A percentile compares a stretch with the other conserved stretches of the same genome.
These are phyloP conservation scores for Dothiorella sarmentorum DNA, from an alignment of 2,329 filamentous ascomycete genomes.

Conservation along the genomic window DNA sequence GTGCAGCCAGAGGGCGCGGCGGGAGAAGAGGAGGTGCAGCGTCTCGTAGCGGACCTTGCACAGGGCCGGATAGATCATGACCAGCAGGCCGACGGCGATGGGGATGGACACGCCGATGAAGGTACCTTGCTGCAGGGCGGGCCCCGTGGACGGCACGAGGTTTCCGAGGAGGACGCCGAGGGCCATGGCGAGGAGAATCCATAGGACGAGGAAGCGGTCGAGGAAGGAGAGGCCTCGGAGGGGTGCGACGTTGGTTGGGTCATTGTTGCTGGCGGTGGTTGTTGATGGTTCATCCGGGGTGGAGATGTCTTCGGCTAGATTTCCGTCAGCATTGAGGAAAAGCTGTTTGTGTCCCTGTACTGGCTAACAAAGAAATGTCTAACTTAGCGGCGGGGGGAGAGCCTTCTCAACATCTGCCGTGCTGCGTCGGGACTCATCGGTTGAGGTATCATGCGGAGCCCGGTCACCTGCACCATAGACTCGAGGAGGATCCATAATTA, in stretches of 20 bases:
- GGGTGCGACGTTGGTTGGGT: neutral
- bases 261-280: neutral
- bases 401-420: neutral
- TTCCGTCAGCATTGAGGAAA: neutral
- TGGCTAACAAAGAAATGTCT: neutral
- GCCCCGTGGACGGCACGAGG: slow-evolving; percentile 62
- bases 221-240: slow-evolving; percentile 39
- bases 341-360: neutral
- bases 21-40: slow-evolving; percentile 62
- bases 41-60: slow-evolving; percentile 81
- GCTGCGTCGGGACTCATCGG: neutral
- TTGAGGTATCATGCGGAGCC: neutral
- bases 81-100: slow-evolving; percentile 70
- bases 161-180: slow-evolving; percentile 74
- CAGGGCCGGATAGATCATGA: slow-evolving; percentile 82
- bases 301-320: neutral
- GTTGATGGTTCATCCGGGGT: neutral
- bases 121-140: slow-evolving; percentile 63
- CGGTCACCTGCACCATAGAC: no score
- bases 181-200: slow-evolving; percentile 77
- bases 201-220: slow-evolving; percentile 46
- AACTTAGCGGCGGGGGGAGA: neutral
- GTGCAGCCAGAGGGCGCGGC: slow-evolving; percentile 69
- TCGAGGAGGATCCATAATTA: neutral
- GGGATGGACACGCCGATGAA: slow-evolving; percentile 65